phyloP scores from a whole-genome alignment of 2,329 filamentous ascomycete species.

The Sphaerulina populicola region DNA sequence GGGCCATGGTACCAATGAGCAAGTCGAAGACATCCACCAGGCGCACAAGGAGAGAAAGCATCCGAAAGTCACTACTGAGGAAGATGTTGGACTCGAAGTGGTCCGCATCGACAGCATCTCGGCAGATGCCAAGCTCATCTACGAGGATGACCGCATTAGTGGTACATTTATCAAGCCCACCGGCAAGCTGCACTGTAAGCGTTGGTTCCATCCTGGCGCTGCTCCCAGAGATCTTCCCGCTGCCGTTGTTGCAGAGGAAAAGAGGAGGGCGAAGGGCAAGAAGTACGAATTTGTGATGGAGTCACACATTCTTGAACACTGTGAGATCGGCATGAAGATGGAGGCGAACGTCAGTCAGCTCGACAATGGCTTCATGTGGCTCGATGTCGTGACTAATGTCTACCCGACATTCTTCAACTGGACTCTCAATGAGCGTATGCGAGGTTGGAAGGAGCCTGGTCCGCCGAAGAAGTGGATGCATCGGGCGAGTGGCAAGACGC shows the following conservation, averaged over 20 bases:
- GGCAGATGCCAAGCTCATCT: slow-evolving; percentile 42
- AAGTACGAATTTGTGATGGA: slow-evolving; percentile 60
- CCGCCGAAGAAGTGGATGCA: slow-evolving; percentile 26
- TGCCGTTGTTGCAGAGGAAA: slow-evolving; percentile 12
- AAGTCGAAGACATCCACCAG: slow-evolving; percentile 16
- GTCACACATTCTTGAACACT: slow-evolving; percentile 47
- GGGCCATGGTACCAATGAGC: slow-evolving; percentile 36
- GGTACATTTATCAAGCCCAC: slow-evolving; percentile 42
- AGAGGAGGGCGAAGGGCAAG: slow-evolving; percentile 40
- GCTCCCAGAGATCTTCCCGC: slow-evolving; percentile 23
- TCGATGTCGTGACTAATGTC: slow-evolving; percentile 35
- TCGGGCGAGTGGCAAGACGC: slow-evolving; percentile 15
- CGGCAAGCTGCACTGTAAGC: slow-evolving; percentile 47
- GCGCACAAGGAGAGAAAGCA: slow-evolving; percentile 12
- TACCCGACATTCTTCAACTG: slow-evolving; percentile 40
- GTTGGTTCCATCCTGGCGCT: slow-evolving; percentile 40
- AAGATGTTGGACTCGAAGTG: slow-evolving; percentile 55
- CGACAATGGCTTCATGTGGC: slow-evolving; percentile 28
- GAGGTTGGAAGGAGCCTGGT: slow-evolving; percentile 23
- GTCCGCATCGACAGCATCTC: slow-evolving; percentile 43
- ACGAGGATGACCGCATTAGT: slow-evolving; percentile 35
- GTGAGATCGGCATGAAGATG: slow-evolving; percentile 52
- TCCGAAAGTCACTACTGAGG: slow-evolving; percentile 36
- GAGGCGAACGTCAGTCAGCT: slow-evolving; percentile 30
- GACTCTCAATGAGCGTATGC: slow-evolving; percentile 39